Evolutionary conservation across 371 early-diverging fungal species (phyloP).

Genomic region (Saksenaea vasiformis): DNA sequence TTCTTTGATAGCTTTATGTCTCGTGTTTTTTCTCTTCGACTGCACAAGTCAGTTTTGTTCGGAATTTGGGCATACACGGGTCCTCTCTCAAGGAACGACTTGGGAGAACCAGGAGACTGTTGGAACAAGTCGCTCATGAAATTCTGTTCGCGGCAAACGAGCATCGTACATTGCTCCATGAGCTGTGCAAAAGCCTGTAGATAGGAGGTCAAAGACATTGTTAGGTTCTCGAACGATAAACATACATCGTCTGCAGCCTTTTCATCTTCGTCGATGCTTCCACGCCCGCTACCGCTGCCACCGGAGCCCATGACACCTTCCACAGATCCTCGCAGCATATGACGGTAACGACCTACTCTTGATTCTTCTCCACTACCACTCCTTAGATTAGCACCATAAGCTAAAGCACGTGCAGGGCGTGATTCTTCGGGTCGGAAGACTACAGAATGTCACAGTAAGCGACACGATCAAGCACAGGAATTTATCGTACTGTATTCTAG

Average conservation of each 20-base stretch:
- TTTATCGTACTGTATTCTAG: constrained; percentile 44
- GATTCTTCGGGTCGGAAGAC: constrained; percentile 53
- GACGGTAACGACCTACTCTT: constrained; percentile 40
- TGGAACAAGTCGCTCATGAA: constrained; percentile 82
- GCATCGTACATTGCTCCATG: constrained; percentile 47
- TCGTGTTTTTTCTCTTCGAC: constrained; percentile 59
- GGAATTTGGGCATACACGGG: constrained; percentile 47
- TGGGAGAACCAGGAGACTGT: constrained; percentile 38
- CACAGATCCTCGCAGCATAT: constrained; percentile 50
- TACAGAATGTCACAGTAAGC: background rate
- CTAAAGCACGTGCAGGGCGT: constrained; percentile 46
- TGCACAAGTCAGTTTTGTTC: constrained; percentile 39
- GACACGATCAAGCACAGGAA: background rate
- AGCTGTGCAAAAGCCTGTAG: constrained; percentile 54
- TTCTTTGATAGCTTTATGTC: constrained; percentile 69
- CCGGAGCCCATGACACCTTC: constrained; percentile 37
- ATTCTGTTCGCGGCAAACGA: constrained; percentile 76
- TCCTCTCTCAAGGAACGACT: constrained; percentile 47
- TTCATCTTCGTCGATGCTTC: constrained; percentile 50
- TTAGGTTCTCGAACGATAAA: too few species aligned
- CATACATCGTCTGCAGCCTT: constrained; percentile 45
- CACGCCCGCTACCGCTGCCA: constrained; percentile 18
- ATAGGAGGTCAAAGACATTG: too few species aligned
- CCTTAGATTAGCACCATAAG: constrained; percentile 40
- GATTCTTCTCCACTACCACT: constrained; percentile 36